Base-by-base conservation (phyloP, 2,329 filamentous ascomycete species). In the Aspergillus nomiae region DNA sequence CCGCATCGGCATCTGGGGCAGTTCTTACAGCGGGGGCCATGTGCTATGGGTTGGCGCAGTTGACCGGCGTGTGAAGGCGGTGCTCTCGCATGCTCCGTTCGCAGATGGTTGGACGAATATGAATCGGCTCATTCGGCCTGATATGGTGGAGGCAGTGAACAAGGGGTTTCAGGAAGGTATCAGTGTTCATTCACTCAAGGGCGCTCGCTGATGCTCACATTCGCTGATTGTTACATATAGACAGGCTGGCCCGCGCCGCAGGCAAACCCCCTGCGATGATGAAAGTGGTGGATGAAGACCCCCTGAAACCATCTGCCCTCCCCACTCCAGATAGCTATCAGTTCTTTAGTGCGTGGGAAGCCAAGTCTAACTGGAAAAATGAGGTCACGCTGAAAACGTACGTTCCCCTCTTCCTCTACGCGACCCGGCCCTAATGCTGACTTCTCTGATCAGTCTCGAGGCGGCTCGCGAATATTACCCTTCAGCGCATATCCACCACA, bases 1-100 rank as follows among this genome's bases (percentile, higher is more conserved):
- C 6, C 74, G 69, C 45, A 74, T 80, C 59, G 77, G 71, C n/a
- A 69, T 80, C 30, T 80, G 77, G 76, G 79, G 78, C 9, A 71
- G 65, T 58, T 73, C 73, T 7, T 76, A 77, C 65, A 74, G 71
- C 63, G 78, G 78, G 26, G 79, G 78, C 10, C 74, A 81, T 70
- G 77, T 77, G 14, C 66, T 82, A 1, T 70, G 67, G 58, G 73
- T 80, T 45, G 78, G 71, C 24, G 78, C 80, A 16, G 69, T 73
- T 4, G 79, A 82, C 62, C 72, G 70, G n/a, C 69, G 79, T 26
- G 76, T 81, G 12, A 54, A 54, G 28, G 41, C 11, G 16, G 41
- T 43, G 10, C 16, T 43, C 41, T 36, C 34, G 5, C 34, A 36
- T 8, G 34, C 2, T 16, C 34, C 34, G 34, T 36, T 3, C 1